Percentiles rank a stretch among this genome's conserved stretches.
phyloP scores from a whole-genome alignment of 345 rosid genomes.

The Lumnitzera racemosa region DNA sequence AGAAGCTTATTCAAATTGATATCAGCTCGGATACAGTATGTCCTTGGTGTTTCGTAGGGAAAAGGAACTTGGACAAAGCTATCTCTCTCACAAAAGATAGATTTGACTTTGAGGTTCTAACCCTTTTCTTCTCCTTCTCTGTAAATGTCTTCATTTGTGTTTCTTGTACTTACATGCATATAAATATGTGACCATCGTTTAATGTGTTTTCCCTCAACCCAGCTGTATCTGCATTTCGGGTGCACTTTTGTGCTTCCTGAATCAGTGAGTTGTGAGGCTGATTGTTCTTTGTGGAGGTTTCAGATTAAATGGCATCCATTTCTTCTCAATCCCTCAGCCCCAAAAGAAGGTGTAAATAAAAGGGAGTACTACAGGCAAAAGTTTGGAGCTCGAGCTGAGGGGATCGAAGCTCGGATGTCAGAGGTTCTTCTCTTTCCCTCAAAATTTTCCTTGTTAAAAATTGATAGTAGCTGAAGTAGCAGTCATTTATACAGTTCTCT shows the following conservation, averaged over 20 bases:
- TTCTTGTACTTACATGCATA: background rate
- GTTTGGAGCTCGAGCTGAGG: conserved; percentile 52
- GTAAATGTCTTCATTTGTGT: background rate
- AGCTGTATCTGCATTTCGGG: no score
- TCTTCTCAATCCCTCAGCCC: conserved; percentile 77
- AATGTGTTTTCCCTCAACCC: no score
- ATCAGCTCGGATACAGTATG: conserved; percentile 80
- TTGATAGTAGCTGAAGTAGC: background rate
- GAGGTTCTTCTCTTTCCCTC: conserved; percentile 39
- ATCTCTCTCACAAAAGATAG: conserved; percentile 52
- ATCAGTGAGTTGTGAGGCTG: background rate
- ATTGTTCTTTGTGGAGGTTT: conserved; percentile 7
- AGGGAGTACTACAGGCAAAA: conserved; percentile 49
- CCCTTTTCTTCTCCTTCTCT: conserved; percentile 2
- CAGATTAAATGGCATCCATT: conserved; percentile 88
- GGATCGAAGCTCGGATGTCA: conserved; percentile 41
- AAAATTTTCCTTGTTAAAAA: background rate
- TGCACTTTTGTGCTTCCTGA: no score
- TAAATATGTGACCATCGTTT: no score
- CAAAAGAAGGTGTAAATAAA: conserved; percentile 81
- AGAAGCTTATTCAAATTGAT: conserved; percentile 56
- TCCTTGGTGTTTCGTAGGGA: conserved; percentile 85
- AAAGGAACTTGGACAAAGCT: conserved; percentile 76
- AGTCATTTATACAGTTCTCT: background rate
- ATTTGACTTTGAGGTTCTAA: conserved; percentile 60